Base-by-base conservation (phyloP, 768 basidiomycete genomes). In the Russula foetens region DNA sequence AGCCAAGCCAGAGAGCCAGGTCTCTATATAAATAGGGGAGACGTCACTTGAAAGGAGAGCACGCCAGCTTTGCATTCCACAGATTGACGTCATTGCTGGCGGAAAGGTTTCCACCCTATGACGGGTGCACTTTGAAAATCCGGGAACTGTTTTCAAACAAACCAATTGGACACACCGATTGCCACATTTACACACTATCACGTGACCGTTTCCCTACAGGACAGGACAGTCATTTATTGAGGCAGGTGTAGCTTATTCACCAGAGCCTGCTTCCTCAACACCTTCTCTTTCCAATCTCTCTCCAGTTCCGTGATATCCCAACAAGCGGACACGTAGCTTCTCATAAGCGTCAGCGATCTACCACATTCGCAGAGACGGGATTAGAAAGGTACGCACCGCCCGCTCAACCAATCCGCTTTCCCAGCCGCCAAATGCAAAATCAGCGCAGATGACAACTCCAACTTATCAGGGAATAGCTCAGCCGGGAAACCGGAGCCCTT, bases 21-120 rank as follows among this genome's bases (percentile, higher is more conserved):
- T 15, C 7, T n/a, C n/a, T n/a, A n/a, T n/a, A 17, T 1, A 17
- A 19, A 33, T 2, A 35, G n/a, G n/a, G 33, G 33, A 26, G 50
- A 59, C 58, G 50, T 59, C 50, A 52, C 48, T 11, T 35, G 26
- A 33, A n/a, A n/a, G n/a, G 9, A 11, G 26, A 45, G 35, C 23
- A 50, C 28, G 41, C 47, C 56, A 43, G 23, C 15, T 38, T 11
- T 47, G 19, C 26, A 56, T 48, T 48, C 56, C 56, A 57, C 46
- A 47, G 15, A 12, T 39, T 58, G 56, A 58, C 35, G 56, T 58
- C 56, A 58, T 52, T 33, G n/a, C n/a, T 35, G n/a, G 41, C n/a
- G 29, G 53, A 14, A 28, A 31, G 33, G 15, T 38, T 23, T 17
- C 17, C 35, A 35, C 24, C 11, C 17, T 12, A 26, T 12, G n/a